A percentile compares a stretch with the other conserved stretches of the same genome.
phyloP scores from a whole-genome alignment of 2,329 filamentous ascomycete species.

The Alternaria dauci region DNA sequence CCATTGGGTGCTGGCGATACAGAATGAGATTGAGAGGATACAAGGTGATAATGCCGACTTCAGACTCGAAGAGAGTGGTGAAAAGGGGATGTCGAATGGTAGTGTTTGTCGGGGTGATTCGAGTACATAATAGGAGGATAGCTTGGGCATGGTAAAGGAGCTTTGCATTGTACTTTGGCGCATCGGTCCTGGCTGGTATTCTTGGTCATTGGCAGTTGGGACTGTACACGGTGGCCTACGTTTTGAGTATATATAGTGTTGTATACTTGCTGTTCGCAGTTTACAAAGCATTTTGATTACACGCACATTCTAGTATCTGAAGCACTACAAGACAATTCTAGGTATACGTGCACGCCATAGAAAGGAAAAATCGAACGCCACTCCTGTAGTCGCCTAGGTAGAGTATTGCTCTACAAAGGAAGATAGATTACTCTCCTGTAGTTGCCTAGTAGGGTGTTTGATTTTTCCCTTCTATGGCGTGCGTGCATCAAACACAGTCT shows the following conservation, averaged over 20 bases:
- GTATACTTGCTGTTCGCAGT: not conserved
- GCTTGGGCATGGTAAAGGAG: not conserved
- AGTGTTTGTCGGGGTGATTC: conserved; percentile 3
- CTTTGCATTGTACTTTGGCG: not conserved
- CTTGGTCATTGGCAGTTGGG: not conserved
- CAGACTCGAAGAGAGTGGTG: conserved; percentile 41
- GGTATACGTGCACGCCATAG: too few relatives aligned
- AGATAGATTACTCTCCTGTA: too few relatives aligned
- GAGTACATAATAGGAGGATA: not conserved
- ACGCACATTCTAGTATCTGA: not conserved
- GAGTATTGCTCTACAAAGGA: too few relatives aligned
- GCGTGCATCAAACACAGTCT: not conserved
- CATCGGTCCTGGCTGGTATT: not conserved
- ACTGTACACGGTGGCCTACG: not conserved
- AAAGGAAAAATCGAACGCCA: too few relatives aligned
- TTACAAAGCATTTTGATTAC: not conserved
- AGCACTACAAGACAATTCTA: not conserved
- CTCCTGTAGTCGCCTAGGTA: too few relatives aligned
- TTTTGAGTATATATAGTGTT: not conserved
- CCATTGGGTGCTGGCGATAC: conserved; percentile 72
- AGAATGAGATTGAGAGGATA: conserved; percentile 70
- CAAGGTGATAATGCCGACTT: conserved; percentile 59
- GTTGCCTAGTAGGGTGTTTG: too few relatives aligned
- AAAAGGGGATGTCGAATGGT: not conserved
- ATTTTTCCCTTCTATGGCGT: too few relatives aligned